Percentiles rank a stretch among this genome's conserved stretches.
These are phyloP conservation scores for Cryptococcus floricola DNA, from an alignment of 1,284 basidiomycete species.

Conservation along the genomic window DNA sequence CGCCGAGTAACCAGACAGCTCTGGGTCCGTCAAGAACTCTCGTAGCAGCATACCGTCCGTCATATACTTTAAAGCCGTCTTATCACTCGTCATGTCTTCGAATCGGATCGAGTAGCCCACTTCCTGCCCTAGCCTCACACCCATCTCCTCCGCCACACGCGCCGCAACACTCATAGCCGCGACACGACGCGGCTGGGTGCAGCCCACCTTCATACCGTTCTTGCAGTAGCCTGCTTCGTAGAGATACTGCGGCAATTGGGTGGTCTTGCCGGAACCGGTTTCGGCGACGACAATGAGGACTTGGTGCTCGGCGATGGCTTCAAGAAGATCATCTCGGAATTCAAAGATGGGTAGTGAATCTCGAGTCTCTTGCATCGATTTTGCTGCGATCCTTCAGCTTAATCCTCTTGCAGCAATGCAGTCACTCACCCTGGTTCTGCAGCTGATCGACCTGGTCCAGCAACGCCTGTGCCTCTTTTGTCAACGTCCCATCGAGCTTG, in stretches of 20 bases:
- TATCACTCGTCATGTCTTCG: slow-evolving; percentile 98
- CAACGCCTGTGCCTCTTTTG: slow-evolving; percentile 78
- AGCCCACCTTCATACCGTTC: slow-evolving; percentile 85
- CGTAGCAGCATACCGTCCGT: slow-evolving; percentile 96
- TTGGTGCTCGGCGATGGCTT: slow-evolving; percentile 86
- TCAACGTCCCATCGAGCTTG: slow-evolving; percentile 70
- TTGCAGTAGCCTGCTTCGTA: slow-evolving; percentile 95
- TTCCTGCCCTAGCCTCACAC: slow-evolving; percentile 90
- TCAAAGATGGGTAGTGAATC: slow-evolving; percentile 86
- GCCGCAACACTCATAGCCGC: slow-evolving; percentile 99
- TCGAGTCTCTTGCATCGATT: slow-evolving; percentile 82
- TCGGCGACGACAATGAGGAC: slow-evolving; percentile 89
- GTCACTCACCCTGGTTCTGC: slow-evolving; percentile 71
- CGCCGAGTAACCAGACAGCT: slow-evolving; percentile 84
- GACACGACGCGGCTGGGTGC: slow-evolving; percentile 96
- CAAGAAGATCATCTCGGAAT: slow-evolving; percentile 79
- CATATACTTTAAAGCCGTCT: slow-evolving; percentile 97
- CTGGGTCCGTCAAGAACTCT: slow-evolving; percentile 93
- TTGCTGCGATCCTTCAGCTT: slow-evolving; percentile 55
- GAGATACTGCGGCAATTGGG: slow-evolving; percentile 95
- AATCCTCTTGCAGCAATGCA: neutral
- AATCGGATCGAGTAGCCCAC: slow-evolving; percentile 99
- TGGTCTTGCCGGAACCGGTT: slow-evolving; percentile 96
- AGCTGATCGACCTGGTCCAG: slow-evolving; percentile 87
- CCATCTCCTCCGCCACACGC: slow-evolving; percentile 98